Evolutionary conservation across 2,329 filamentous ascomycete genomes (phyloP).

Genomic region (Fusarium sp.): DNA sequence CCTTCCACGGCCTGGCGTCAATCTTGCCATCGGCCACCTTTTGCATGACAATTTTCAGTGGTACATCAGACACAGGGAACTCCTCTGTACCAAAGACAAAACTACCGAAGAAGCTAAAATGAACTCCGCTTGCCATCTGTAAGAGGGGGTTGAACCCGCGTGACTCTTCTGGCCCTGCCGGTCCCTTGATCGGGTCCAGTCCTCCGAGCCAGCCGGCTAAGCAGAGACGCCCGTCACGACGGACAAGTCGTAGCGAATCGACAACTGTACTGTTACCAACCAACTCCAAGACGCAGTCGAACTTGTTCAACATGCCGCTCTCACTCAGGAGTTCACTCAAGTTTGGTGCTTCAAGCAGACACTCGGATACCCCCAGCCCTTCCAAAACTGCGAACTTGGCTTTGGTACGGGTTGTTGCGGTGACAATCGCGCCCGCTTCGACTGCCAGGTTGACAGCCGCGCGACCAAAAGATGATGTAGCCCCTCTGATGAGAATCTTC

Average conservation of each 20-base stretch:
- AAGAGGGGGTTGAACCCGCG: conserved; percentile 60
- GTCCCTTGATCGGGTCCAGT: conserved; percentile 1
- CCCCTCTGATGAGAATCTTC: conserved; percentile 6
- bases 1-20: conserved; percentile 53
- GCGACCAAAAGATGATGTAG: neutral
- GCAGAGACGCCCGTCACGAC: conserved; percentile 1
- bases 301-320: neutral
- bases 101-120: conserved; percentile 62
- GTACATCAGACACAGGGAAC: conserved; percentile 48
- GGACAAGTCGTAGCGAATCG: neutral
- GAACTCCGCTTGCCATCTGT: conserved; percentile 62
- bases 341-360: neutral
- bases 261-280: conserved; percentile 3
- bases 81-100: conserved; percentile 54
- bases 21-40: conserved; percentile 55
- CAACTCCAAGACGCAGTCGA: neutral
- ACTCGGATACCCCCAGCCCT: neutral
- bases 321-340: neutral
- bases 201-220: conserved; percentile 6
- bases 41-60: conserved; percentile 54
- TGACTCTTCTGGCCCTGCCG: conserved; percentile 46
- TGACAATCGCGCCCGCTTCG: neutral
- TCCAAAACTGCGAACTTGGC: neutral
- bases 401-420: conserved; percentile 1
- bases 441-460: neutral